Evolutionary conservation across 305 asterid genomes (phyloP).

Genomic region (Vinca major): DNA sequence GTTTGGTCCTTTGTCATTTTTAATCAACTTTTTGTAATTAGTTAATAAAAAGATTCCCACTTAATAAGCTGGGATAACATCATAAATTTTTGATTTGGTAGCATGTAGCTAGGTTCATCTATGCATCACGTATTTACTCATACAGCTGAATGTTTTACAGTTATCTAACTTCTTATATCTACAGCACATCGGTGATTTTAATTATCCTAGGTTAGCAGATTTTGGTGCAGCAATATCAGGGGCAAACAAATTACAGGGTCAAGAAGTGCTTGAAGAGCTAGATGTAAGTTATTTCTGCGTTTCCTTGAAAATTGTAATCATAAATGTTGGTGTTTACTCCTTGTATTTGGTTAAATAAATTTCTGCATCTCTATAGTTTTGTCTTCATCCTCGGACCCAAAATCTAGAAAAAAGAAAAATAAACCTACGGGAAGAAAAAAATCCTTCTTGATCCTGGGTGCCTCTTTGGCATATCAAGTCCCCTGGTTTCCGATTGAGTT

Average conservation of each 20-base stretch:
- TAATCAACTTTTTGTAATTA: neutral
- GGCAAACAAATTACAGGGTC: constrained; percentile 77
- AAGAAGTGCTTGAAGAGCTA: constrained; percentile 96
- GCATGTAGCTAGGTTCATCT: neutral
- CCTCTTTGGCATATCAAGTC: constrained; percentile 2
- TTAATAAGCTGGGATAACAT: neutral
- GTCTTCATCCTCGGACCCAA: neutral
- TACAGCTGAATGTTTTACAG: neutral
- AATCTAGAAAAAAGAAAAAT: too few species aligned
- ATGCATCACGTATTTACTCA: neutral
- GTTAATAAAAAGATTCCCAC: neutral
- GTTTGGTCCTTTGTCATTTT: neutral
- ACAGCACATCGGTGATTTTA: constrained; percentile 97
- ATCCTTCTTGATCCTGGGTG: neutral
- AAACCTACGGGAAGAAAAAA: too few species aligned
- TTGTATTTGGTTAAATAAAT: neutral
- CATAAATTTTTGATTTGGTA: neutral
- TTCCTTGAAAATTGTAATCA: neutral
- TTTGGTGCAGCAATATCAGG: constrained; percentile 99
- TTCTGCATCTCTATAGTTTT: neutral
- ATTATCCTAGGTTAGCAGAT: constrained; percentile 94
- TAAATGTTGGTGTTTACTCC: neutral
- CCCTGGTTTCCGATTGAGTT: constrained; percentile 1
- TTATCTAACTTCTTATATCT: constrained; percentile 25
- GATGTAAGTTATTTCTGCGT: constrained; percentile 54